Conservation (phyloP, 1,284 basidiomycete species). For the Wolfiporia cocos region DNA sequence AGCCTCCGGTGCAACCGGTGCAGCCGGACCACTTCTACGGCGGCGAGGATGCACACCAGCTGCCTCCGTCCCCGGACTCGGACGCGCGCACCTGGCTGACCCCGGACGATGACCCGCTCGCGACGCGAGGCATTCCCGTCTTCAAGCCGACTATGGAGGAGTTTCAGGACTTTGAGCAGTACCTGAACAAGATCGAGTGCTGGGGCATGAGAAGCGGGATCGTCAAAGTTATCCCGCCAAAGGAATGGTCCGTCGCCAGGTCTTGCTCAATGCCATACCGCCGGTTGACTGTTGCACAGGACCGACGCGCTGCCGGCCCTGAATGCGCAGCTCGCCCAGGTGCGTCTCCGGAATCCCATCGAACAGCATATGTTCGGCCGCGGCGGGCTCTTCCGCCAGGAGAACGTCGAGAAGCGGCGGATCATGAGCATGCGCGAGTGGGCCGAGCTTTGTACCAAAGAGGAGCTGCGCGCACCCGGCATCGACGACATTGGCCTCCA, state of each 20-base stretch:
- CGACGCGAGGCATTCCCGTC: constrained; percentile 85
- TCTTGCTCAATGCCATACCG: constrained; percentile 1
- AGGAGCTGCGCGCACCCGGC: constrained; percentile 64
- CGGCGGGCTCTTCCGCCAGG: constrained; percentile 83
- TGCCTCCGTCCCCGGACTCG: constrained; percentile 52
- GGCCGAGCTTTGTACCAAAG: constrained; percentile 73
- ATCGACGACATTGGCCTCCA: constrained; percentile 60
- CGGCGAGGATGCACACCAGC: constrained; percentile 37
- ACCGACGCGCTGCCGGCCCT: constrained; percentile 66
- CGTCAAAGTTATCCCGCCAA: constrained; percentile 90
- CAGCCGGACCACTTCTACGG: constrained; percentile 84
- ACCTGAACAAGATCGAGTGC: constrained; percentile 77
- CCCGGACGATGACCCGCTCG: constrained; percentile 81
- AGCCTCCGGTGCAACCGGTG: constrained; percentile 46
- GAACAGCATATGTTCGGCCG: constrained; percentile 88
- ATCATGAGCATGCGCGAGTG: constrained; percentile 82
- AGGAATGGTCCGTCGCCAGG: constrained; percentile 71
- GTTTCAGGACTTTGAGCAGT: constrained; percentile 84
- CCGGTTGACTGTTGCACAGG: constrained; percentile 38
- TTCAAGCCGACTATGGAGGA: constrained; percentile 90
- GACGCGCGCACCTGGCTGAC: constrained; percentile 59
- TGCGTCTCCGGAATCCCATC: constrained; percentile 83
- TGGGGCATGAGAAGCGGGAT: constrained; percentile 90
- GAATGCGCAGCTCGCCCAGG: constrained; percentile 56
- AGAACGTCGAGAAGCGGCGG: constrained; percentile 87